phyloP scores from a whole-genome alignment of 2,329 filamentous ascomycete genomes.

The Ophiocordyceps polyrhachis-furcata region DNA sequence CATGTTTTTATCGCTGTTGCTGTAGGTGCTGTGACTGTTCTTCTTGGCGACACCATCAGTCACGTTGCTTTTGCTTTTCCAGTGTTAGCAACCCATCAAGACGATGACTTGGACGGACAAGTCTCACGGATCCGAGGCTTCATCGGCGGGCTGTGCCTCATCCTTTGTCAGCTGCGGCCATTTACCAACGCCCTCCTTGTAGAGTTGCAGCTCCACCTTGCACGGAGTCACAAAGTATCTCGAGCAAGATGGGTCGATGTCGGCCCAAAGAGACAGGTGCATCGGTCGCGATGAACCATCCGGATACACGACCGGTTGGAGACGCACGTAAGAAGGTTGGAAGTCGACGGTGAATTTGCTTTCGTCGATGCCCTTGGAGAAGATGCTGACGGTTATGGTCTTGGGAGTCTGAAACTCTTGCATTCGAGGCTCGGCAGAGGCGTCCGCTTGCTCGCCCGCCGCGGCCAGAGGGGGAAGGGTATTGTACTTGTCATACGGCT shows the following conservation, averaged over 20 bases:
- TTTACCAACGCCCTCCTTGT: conserved; percentile 49
- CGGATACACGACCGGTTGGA: conserved; percentile 15
- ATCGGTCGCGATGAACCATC: conserved; percentile 41
- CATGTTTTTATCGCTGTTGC: no score
- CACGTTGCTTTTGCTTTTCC: not conserved
- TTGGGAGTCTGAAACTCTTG: conserved; percentile 18
- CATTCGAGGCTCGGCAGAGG: conserved; percentile 6
- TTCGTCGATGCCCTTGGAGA: conserved; percentile 22
- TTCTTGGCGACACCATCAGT: no score
- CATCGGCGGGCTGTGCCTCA: not conserved
- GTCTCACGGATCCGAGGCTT: not conserved
- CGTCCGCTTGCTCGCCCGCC: not conserved
- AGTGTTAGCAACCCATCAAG: not conserved
- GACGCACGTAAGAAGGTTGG: conserved; percentile 7
- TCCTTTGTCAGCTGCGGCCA: conserved; percentile 30
- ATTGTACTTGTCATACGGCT: conserved; percentile 5
- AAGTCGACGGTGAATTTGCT: conserved; percentile 21
- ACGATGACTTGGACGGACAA: not conserved
- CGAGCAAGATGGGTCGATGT: conserved; percentile 42
- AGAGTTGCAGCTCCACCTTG: conserved; percentile 62
- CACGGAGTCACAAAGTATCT: conserved; percentile 49
- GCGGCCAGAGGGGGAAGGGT: no score
- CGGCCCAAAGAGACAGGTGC: conserved; percentile 43
- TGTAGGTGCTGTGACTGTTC: not conserved
- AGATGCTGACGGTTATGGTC: conserved; percentile 20